Evolutionary conservation across 73 alveolate genomes (phyloP).

Genomic region (Loxodes magnus): DNA sequence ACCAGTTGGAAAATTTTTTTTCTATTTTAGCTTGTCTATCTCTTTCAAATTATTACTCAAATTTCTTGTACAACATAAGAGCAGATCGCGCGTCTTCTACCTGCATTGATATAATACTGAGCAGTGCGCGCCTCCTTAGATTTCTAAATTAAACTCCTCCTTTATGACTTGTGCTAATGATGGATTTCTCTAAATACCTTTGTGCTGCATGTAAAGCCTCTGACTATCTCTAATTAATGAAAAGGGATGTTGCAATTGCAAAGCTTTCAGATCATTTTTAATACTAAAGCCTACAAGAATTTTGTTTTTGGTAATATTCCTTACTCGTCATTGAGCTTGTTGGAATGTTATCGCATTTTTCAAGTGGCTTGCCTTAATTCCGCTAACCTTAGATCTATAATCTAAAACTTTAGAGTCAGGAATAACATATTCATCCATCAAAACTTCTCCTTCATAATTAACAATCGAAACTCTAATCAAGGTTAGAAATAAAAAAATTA

Average conservation of each 20-base stretch:
- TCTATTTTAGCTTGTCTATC: too few relatives aligned
- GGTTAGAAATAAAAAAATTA: too few relatives aligned
- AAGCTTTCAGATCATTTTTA: conserved; percentile 35
- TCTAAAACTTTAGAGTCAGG: conserved; percentile 49
- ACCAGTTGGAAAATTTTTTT: too few relatives aligned
- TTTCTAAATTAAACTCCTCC: too few relatives aligned
- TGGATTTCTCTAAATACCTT: too few relatives aligned
- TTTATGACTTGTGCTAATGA: too few relatives aligned
- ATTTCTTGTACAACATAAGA: too few relatives aligned
- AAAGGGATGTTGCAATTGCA: conserved; percentile 18
- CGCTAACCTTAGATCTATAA: conserved; percentile 65
- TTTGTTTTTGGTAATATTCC: conserved; percentile 19
- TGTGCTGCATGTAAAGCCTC: too few relatives aligned
- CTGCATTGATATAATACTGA: too few relatives aligned
- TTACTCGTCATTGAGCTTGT: conserved; percentile 26
- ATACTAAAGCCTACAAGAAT: conserved; percentile 47
- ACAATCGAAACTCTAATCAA: conserved; percentile 61
- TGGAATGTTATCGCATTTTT: conserved; percentile 38
- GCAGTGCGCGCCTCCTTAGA: too few relatives aligned
- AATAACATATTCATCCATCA: conserved; percentile 43
- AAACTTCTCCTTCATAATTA: conserved; percentile 56
- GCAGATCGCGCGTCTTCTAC: too few relatives aligned
- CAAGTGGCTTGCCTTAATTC: conserved; percentile 51
- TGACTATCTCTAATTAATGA: conserved; percentile 27
- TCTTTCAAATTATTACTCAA: too few relatives aligned